Evolutionary conservation across 768 basidiomycete species (phyloP), one percentile per base, ranked within the genome.

Genomic region (Tremella fuciformis): DNA sequence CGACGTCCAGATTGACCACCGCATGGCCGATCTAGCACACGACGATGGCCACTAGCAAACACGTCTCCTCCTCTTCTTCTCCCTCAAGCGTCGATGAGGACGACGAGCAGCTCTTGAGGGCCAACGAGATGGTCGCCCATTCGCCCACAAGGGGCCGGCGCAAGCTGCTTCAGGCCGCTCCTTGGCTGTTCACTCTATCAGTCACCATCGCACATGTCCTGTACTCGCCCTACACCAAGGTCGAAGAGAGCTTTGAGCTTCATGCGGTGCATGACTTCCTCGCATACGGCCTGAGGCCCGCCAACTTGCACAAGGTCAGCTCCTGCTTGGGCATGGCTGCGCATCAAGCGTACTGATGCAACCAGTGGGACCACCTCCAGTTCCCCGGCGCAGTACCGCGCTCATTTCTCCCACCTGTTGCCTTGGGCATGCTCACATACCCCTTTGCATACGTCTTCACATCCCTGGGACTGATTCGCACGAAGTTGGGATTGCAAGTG

Each of bases 161-260:
- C 16, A 67, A 65, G 53, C 39, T 61, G 3, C 29, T 58, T 44
- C 60, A 63, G 34, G 46, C 56, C 19, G 29, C 62, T 16, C 58
- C 58, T 9, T 52, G 53, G 38, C 26, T 65, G 38, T 13, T 66
- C 0, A 65, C 70, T 0, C 51, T 76, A 13, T 16, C 58, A 19
- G 58, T 71, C 8, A 60, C 65, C 3, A 50, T 55, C 24, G n/a
- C 59, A 1, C 87, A 94, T 63, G 87, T 93, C 48, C 64, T 88
- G 22, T 79, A 89, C 2, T 83, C 89, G 1, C 94, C 96, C 0
- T 91, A 88, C 74, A 88, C 89, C 2, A 99, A 99, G 79, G 96
- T 99, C 25, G 96, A 99, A 76, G 96, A 99, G 78, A 89, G 88
- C 70, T 97, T 97, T 81, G 92, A 88, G 65, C 82, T 98, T 8